A percentile compares a stretch with the other conserved stretches of the same genome.
These are phyloP conservation scores for Taphrina deformans DNA, from an alignment of 1,139 yeast species.

Conservation along the genomic window DNA sequence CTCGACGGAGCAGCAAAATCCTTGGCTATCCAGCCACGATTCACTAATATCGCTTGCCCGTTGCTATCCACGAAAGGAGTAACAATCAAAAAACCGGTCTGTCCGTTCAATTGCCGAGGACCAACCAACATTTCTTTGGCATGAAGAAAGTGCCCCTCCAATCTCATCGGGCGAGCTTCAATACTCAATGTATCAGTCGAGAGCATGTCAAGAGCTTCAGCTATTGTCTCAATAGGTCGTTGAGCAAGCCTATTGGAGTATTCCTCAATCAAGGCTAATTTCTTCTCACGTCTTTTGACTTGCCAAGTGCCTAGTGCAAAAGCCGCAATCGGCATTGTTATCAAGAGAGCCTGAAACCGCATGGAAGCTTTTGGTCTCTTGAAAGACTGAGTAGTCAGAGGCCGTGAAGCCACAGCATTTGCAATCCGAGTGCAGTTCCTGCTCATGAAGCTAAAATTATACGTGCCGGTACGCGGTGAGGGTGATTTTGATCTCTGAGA, in stretches of 20 bases:
- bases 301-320: slow-evolving; percentile 95
- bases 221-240: slow-evolving; percentile 71
- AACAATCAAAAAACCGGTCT: slow-evolving; percentile 73
- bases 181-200: slow-evolving; percentile 42
- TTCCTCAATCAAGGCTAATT: slow-evolving; percentile 73
- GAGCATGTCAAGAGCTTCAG: slow-evolving; percentile 36
- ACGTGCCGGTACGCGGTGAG: no score
- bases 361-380: not conserved
- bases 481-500: no score
- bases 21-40: slow-evolving; percentile 90
- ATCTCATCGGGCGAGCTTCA: slow-evolving; percentile 61
- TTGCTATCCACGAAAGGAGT: slow-evolving; percentile 73
- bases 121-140: slow-evolving; percentile 89
- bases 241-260: slow-evolving; percentile 79
- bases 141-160: slow-evolving; percentile 78
- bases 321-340: slow-evolving; percentile 84
- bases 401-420: not conserved
- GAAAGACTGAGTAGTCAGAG: not conserved
- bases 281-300: slow-evolving; percentile 80
- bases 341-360: slow-evolving; percentile 37
- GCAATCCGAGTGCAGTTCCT: not conserved
- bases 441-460: not conserved
- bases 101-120: slow-evolving; percentile 76
- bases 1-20: slow-evolving; percentile 65
- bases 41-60: slow-evolving; percentile 63